Conservation (phyloP, 768 basidiomycete genomes). For the Boletus speciosus region DNA sequence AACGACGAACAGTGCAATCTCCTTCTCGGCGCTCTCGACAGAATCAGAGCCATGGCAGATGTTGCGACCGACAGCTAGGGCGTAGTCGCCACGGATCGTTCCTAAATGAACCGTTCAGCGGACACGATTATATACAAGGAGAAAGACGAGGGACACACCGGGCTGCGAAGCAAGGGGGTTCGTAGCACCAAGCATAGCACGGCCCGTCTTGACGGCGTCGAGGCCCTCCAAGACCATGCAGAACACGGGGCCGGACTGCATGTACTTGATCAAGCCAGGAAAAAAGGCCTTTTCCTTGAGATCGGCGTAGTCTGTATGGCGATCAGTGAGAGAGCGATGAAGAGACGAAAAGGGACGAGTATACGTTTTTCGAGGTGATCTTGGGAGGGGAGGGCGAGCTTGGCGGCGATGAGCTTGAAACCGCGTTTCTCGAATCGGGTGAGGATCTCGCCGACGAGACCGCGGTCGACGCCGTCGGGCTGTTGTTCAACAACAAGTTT, state of each 20-base stretch:
- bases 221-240: conserved; percentile 96
- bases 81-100: conserved; percentile 94
- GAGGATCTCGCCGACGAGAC: conserved; percentile 94
- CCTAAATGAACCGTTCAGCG: conserved; percentile 42
- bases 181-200: conserved; percentile 93
- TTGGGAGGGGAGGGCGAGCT: conserved; percentile 76
- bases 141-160: conserved; percentile 46
- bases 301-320: conserved; percentile 82
- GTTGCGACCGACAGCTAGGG: conserved; percentile 92
- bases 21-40: conserved; percentile 88
- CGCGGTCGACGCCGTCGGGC: conserved; percentile 99
- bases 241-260: conserved; percentile 93
- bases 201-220: conserved; percentile 92
- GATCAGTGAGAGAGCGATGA: neutral
- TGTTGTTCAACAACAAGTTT: conserved; percentile 38
- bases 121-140: neutral
- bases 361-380: conserved; percentile 89
- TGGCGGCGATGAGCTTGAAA: conserved; percentile 94
- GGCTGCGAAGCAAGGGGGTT: conserved; percentile 90
- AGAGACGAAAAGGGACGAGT: neutral
- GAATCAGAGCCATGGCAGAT: conserved; percentile 91
- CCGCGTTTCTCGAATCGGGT: conserved; percentile 95
- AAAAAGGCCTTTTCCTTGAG: conserved; percentile 94
- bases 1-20: conserved; percentile 78
- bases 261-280: conserved; percentile 94